Evolutionary conservation across 2,329 filamentous ascomycete genomes (phyloP), one percentile per base, ranked within the genome.

Genomic region (Cytospora mali): DNA sequence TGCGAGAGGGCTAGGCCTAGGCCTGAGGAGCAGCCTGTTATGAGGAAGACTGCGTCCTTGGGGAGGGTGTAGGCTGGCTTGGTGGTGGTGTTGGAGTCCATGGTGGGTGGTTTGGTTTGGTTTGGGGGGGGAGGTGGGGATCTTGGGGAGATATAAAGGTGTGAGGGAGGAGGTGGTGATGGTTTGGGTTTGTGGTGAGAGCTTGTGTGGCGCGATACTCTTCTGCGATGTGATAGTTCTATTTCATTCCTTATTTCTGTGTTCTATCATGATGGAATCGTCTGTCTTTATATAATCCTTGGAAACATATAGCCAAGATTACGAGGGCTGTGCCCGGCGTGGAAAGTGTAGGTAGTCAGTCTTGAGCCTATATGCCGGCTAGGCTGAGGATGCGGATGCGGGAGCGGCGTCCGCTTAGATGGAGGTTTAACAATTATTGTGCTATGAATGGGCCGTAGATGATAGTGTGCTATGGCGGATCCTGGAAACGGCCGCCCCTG

Each of bases 31-130:
- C 71, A 73, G n/a, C 71, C 71, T 42, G 71, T 73, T 53, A 73
- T 75, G 51, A 78, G 68, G 76, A 76, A 79, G 61, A 70, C 71
- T 10, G 75, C 76, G 57, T 74, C 79, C 64, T 61, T n/a, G 3
- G 74, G 74, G 14, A 76, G 68, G n/a, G 62, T 35, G 60, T 64
- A 64, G 25, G 31, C 28, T 13, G 39, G 31, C 11, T 42, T 55
- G 18, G 42, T 28, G 16, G 16, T 0, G 10, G 18, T n/a, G 2
- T 49, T 23, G 27, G 4, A 2, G 11, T 42, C 13, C 21, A 33
- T 31, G 14, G 39, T 46, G n/a, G 49, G 4, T 14, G 52, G 31
- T 5, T n/a, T 21, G n/a, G 11, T 23, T 25, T 49, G n/a, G n/a
- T 49, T 10, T 11, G 23, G 14, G 5, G 10, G 7, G 5, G 9